A percentile compares a stretch with the other conserved stretches of the same genome.
These are phyloP conservation scores for Phytophthora idaei DNA, from an alignment of 352 stramenopile genomes.

Conservation along the genomic window DNA sequence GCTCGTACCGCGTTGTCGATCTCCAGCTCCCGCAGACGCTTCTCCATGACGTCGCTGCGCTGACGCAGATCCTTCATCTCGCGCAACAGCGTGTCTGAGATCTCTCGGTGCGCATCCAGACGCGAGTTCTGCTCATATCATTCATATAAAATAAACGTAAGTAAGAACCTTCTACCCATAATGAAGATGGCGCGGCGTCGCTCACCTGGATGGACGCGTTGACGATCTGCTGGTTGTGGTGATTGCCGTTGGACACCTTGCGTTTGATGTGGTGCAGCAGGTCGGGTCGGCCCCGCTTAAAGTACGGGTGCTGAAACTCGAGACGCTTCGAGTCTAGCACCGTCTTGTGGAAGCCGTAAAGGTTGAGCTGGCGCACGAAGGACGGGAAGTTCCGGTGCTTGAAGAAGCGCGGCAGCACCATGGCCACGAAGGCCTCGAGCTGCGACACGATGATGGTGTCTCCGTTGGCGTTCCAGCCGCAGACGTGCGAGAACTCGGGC, in stretches of 20 bases:
- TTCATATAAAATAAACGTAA: background rate
- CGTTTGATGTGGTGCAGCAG: conserved; percentile 90
- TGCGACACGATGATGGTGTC: conserved; percentile 94
- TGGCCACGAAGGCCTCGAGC: conserved; percentile 79
- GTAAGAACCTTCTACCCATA: conserved; percentile 5
- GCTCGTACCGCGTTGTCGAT: conserved; percentile 84
- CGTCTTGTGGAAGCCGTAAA: conserved; percentile 94
- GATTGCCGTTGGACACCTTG: conserved; percentile 76
- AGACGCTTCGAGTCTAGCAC: conserved; percentile 91
- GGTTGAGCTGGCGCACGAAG: conserved; percentile 95
- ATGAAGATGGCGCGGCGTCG: background rate
- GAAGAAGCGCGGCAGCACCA: conserved; percentile 90
- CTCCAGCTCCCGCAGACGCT: conserved; percentile 82
- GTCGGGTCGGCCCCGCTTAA: conserved; percentile 86
- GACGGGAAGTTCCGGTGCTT: conserved; percentile 94
- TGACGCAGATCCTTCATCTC: conserved; percentile 88
- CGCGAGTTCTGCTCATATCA: conserved; percentile 55
- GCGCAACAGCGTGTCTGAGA: conserved; percentile 77
- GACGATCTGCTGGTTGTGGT: conserved; percentile 57
- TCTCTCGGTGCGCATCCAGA: conserved; percentile 74
- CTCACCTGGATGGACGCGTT: conserved; percentile 61
- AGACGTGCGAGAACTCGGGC: conserved; percentile 80
- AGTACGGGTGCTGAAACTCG: conserved; percentile 94
- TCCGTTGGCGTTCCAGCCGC: conserved; percentile 90
- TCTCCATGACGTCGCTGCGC: conserved; percentile 89